Evolutionary conservation across 1,139 yeast genomes (phyloP), one percentile per base, ranked within the genome.

Genomic region (Scheffersomyces segobiensis): DNA sequence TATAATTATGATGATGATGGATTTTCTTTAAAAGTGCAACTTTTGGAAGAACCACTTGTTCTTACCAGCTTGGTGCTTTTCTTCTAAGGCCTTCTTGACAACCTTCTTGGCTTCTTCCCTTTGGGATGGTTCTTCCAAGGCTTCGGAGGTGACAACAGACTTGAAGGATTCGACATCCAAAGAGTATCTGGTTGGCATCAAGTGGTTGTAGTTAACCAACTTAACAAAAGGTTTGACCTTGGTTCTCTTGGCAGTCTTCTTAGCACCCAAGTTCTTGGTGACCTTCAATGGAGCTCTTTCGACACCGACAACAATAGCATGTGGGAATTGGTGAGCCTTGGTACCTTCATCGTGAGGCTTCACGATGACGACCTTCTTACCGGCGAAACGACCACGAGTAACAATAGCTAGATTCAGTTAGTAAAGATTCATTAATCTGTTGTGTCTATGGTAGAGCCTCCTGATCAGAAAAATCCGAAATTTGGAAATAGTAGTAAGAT

Each of bases 381-480:
- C 99, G 82, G 99, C 99, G 91, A 88, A 95, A 87, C 99, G 96
- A 80, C 99, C 99, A 84, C 98, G 96, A 84, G 95, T 97, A 82
- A 95, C 93, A 85, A 95, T 93, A 86, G 99, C 98, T 91, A 77
- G 61, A 62, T 58, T 62, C 12, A 4, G 83, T 80, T 79, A 77
- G 80, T 77, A 77, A 32, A 32, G 42, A 32, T 32, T 32, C 42
- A 32, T 10, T 8, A 32, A 14, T 32, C 12, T 32, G 42, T 32
- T 32, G 42, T 32, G 14, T 32, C n/a, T 12, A 7, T 8, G 42
- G 42, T 32, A 32, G 42, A 32, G 42, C 42, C 17, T 32, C 2
- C 12, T 24, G 32, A 3, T 3, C 32, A 24, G 32, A 24, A 24
- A n/a, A 6, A 6, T 24, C 8, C 8, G 5, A 24, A 56, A 50